phyloP scores from a whole-genome alignment of 805 yeast genomes.

The Yarrowia yakushimensis region DNA sequence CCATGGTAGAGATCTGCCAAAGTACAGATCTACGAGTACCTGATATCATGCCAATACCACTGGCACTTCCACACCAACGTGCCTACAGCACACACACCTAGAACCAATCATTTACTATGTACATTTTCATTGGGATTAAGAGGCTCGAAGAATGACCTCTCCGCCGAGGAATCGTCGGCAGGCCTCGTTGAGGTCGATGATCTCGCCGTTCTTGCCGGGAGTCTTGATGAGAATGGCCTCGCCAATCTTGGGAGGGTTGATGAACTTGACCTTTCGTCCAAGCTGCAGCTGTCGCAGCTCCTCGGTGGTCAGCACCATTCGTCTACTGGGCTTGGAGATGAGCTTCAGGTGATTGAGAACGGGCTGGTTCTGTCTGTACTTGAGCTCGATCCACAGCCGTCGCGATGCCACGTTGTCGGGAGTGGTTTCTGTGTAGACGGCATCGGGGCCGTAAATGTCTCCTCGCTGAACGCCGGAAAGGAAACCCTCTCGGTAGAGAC shows the following conservation, averaged over 20 bases:
- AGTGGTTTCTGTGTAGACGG: slow-evolving; percentile 55
- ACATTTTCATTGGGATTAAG: slow-evolving; percentile 22
- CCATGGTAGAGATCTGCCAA: too few species aligned
- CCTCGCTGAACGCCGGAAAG: slow-evolving; percentile 82
- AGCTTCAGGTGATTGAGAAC: slow-evolving; percentile 69
- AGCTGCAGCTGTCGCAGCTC: slow-evolving; percentile 72
- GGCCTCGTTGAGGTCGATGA: slow-evolving; percentile 83
- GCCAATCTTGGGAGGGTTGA: slow-evolving; percentile 82
- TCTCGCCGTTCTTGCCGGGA: slow-evolving; percentile 44
- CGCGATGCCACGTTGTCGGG: slow-evolving; percentile 83
- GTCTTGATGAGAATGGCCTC: slow-evolving; percentile 73
- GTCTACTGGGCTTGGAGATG: slow-evolving; percentile 80
- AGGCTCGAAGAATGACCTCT: slow-evolving; percentile 70
- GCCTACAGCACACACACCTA: background rate
- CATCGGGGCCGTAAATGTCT: slow-evolving; percentile 78
- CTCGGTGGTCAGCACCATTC: slow-evolving; percentile 56
- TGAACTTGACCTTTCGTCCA: slow-evolving; percentile 70
- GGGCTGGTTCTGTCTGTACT: slow-evolving; percentile 76
- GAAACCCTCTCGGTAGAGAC: slow-evolving; percentile 88
- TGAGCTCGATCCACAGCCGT: slow-evolving; percentile 86
- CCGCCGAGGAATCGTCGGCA: slow-evolving; percentile 68
- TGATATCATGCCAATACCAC: too few species aligned
- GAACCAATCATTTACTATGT: slow-evolving; percentile 10
- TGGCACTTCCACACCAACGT: too few species aligned
- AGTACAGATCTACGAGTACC: too few species aligned